Base-by-base conservation (phyloP, 1,139 yeast species). In the Debaryomyces subglobosus region DNA sequence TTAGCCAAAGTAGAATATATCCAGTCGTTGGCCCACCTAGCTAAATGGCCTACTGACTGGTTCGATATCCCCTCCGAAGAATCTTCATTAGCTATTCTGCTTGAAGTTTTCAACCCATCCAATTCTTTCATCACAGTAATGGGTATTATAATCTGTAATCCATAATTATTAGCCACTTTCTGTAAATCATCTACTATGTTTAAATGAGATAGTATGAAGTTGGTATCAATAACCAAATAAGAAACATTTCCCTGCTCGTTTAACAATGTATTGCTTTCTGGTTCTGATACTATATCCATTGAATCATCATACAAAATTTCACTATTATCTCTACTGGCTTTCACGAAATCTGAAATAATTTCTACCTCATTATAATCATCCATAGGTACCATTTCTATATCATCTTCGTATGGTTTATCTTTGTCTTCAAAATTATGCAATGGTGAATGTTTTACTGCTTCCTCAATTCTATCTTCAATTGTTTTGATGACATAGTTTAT, bases 21-120 rank as follows among this genome's bases (percentile, higher is more conserved):
- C 96, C 97, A 92, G 50, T 81, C 84, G 55, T 82, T 89, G 0
- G 96, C 96, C 70, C 77, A 69, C 36, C 96, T 72, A 0, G 97
- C 96, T 42, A 82, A 65, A 41, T 65, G 70, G 0, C 85, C 81
- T n/a, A 85, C 70, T 0, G 79, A 71, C 15, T 61, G 58, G 1
- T 70, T 71, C 18, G 61, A 49, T 24, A 53, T 32, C 51, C 52
- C 38, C 21, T 50, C 49, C 27, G 41, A 50, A 25, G 44, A 21
- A 7, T 45, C 50, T 4, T 55, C 53, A 4, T 53, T 50, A 4
- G 52, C 51, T 37, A 47, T 47, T 44, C 52, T 62, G 4, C 58
- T 54, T 0, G 84, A 73, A 3, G 63, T 68, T 61, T 91, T 91
- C 49, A 91, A 71, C 0, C 92, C 94, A 65, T 92, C 97, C 23